phyloP scores from a whole-genome alignment of 805 yeast genomes.

The Wickerhamiella galacta region DNA sequence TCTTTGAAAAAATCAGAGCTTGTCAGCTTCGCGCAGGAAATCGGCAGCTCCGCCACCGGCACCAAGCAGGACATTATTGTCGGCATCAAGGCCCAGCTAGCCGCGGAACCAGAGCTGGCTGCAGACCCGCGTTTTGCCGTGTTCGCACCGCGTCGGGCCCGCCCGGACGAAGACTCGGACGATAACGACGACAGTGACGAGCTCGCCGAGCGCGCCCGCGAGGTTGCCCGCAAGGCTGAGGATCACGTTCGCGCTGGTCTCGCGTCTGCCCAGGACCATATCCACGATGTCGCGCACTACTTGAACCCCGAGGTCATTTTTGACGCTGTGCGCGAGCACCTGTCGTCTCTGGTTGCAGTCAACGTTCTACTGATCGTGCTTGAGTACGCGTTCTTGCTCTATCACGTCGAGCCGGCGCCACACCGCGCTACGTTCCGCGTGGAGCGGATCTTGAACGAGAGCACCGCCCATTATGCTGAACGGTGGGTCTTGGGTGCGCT shows the following conservation, averaged over 20 bases:
- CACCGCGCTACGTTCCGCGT: background rate
- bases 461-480: background rate
- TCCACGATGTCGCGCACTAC: constrained; percentile 1
- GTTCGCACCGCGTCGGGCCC: constrained; percentile 6
- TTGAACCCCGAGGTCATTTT: background rate
- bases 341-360: constrained; percentile 5
- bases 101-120: background rate
- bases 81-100: constrained; percentile 4
- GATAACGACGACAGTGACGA: background rate
- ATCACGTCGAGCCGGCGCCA: background rate
- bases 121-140: constrained; percentile 13
- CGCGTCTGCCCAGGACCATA: background rate
- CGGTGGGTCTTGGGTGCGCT: background rate
- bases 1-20: background rate
- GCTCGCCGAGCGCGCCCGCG: background rate
- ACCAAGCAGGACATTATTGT: background rate
- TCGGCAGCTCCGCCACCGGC: background rate
- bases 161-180: constrained; percentile 10
- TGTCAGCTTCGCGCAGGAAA: background rate
- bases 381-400: constrained; percentile 4
- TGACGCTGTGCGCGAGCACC: constrained; percentile 1
- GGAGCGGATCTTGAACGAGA: background rate
- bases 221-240: background rate
- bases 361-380: constrained; percentile 3
- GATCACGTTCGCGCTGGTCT: background rate